Base-by-base conservation (phyloP, 202 grass and related monocot species). In the Musa balbisiana region DNA sequence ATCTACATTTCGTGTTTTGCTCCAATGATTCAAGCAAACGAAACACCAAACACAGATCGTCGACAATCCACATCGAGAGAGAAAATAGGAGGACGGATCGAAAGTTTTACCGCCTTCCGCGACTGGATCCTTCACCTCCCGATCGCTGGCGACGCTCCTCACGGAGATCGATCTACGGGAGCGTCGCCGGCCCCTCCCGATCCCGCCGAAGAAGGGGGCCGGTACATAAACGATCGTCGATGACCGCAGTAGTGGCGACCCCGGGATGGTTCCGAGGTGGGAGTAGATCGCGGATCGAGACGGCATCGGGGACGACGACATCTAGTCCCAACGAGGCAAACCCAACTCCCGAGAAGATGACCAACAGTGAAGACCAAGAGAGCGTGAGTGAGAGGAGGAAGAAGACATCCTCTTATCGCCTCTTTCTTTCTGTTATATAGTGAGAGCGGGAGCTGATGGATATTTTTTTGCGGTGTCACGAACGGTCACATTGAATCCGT, bases 101-200 rank as follows among this genome's bases (percentile, higher is more conserved):
- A 51, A 49, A 64, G 50, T 15, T 82, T 76, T 65, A 97, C 94
- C 94, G 73, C 75, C 88, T 56, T 86, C 86, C 25, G 86, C 75
- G 49, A 78, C 75, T 25, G 90, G 33, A 1, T 84, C 84, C 81
- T 83, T 77, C 73, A 89, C 73, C 56, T 83, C 90, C 69, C 80
- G 86, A 84, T 91, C 90, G 80, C 86, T 89, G 68, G 90, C 88
- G 78, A 93, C 84, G 71, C 84, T 84, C 69, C 86, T 82, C 69
- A 85, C 84, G 52, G 77, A 69, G 54, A 87, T 8, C 15, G 33
- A n/a, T 51, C 67, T 70, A 10, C 67, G 65, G 19, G 10, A 19
- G 65, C 27, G 5, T 0, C 8, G 73, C 15, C 56, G 73, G 25
- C 24, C 64, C 68, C 67, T 23, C 2, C 59, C 64, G 76, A 73